Evolutionary conservation across 1,139 yeast species (phyloP), one percentile per base, ranked within the genome.

Genomic region (Martiniozyma asiatica): DNA sequence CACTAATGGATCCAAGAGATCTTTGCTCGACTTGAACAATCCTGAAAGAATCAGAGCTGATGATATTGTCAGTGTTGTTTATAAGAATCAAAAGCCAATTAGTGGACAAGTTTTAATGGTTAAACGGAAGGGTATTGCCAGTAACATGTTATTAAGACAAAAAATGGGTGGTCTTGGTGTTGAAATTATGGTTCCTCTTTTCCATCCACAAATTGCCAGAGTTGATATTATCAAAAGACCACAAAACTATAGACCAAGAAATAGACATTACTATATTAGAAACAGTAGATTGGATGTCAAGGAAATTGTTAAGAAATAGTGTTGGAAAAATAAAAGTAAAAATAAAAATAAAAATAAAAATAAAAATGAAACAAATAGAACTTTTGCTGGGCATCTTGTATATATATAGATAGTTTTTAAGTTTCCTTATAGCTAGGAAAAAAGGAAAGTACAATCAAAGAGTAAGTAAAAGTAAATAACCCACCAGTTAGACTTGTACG

Each of bases 201-300:
- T 66, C 61, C 80, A 77, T 41, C 95, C 95, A 15, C 64, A 70
- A 33, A 65, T 85, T 36, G 69, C 73, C 42, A 70, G 77, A 54
- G 63, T 85, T 35, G 95, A 85, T 53, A 53, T 81, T 22, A 55
- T 85, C 42, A 67, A 80, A 55, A 75, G 74, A 53, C 87, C 93
- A 17, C 63, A 66, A 43, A 65, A 65, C 48, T 76, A 80, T 58
- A 68, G 73, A 63, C 63, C 61, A 37, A 70, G 94, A 68, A 70
- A 73, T 58, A 84, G 81, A 63, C 89, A 82, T 43, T 84, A 76
- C 63, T 85, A 81, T 56, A 80, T 85, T 50, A 77, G 95, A 59
- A 78, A 72, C 55, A 68, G 82, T 41, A 76, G 75, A 56, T 61
- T 77, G 56, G 96, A 85, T 55, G 94, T 82, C 20, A 47, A 44